Conservation (phyloP, 2,329 filamentous ascomycete species). For the Apiospora hydei region DNA sequence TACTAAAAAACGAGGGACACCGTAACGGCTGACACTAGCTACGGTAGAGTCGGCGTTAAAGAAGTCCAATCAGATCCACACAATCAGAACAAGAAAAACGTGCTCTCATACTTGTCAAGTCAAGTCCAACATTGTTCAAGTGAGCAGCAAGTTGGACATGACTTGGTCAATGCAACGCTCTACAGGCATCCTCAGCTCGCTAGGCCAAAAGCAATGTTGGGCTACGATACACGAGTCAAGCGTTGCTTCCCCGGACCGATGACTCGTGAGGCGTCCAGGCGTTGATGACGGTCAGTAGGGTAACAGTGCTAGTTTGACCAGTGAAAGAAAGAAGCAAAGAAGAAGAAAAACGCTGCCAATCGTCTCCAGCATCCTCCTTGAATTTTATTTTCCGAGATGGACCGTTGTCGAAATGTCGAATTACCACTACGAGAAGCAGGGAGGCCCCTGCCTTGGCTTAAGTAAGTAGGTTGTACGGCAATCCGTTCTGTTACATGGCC, state of each 20-base stretch:
- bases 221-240: background rate
- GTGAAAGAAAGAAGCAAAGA: background rate
- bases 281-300: background rate
- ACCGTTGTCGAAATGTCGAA: background rate
- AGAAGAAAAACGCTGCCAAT: background rate
- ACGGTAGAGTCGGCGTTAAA: background rate
- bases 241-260: background rate
- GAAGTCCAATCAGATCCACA: background rate
- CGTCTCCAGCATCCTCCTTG: background rate
- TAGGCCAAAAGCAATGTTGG: background rate
- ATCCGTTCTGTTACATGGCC: background rate
- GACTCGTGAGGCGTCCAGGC: background rate
- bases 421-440: background rate
- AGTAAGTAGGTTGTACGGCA: background rate
- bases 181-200: background rate
- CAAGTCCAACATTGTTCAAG: background rate
- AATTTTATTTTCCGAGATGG: background rate
- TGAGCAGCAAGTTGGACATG: background rate
- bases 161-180: constrained; percentile 10
- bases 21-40: constrained; percentile 2
- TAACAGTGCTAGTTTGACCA: background rate
- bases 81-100: background rate
- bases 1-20: background rate
- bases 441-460: background rate
- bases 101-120: background rate